phyloP scores from a whole-genome alignment of 2,329 filamentous ascomycete genomes.

The Calonectria hongkongensis region DNA sequence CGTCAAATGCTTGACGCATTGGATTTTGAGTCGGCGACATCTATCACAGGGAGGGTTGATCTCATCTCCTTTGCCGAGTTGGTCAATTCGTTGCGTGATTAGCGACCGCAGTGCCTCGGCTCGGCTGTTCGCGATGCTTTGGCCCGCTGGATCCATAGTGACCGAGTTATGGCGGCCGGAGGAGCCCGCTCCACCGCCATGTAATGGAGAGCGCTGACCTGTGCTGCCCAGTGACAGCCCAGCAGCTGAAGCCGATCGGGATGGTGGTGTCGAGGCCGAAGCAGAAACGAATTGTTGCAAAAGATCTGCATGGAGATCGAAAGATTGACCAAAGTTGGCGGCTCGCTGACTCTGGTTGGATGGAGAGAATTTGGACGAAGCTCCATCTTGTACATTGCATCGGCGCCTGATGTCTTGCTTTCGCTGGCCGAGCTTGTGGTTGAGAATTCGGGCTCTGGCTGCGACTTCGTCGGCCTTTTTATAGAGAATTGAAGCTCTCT shows the following conservation, averaged over 20 bases:
- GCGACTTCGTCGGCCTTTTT: conserved; percentile 86
- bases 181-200: conserved; percentile 38
- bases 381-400: conserved; percentile 55
- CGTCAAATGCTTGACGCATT: conserved; percentile 90
- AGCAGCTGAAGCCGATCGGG: conserved; percentile 55
- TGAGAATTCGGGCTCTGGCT: conserved; percentile 81
- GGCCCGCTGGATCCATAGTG: conserved; percentile 46
- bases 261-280: conserved; percentile 48
- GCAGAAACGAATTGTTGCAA: conserved; percentile 70
- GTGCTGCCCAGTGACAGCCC: conserved; percentile 51
- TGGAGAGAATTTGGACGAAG: conserved; percentile 61
- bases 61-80: conserved; percentile 81
- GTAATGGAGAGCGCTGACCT: conserved; percentile 54
- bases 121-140: conserved; percentile 51
- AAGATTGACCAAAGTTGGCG: conserved; percentile 58
- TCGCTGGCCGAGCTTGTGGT: conserved; percentile 78
- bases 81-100: conserved; percentile 85
- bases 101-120: conserved; percentile 67
- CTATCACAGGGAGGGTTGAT: conserved; percentile 90
- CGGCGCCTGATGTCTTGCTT: conserved; percentile 57
- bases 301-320: conserved; percentile 73
- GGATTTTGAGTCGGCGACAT: conserved; percentile 85
- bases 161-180: conserved; percentile 46
- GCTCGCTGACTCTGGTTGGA: conserved; percentile 55
- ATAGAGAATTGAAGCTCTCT: conserved; percentile 84